These are phyloP conservation scores for Yarrowia sp. DNA, from an alignment of 805 yeast species.

Conservation along the genomic window DNA sequence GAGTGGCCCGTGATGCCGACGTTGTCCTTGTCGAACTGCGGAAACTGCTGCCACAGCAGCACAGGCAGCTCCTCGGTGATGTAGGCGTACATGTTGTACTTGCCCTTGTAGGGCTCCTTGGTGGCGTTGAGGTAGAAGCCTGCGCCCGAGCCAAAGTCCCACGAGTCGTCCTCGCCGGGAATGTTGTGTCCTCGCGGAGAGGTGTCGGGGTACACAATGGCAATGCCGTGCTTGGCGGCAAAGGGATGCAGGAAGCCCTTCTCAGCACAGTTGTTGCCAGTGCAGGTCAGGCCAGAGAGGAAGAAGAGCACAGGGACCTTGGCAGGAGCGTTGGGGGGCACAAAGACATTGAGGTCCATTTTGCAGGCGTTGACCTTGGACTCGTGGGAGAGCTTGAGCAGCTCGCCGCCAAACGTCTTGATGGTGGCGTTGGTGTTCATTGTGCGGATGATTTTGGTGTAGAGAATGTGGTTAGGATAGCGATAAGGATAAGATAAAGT, in stretches of 20 bases:
- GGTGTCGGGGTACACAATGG: constrained; percentile 91
- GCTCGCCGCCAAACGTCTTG: constrained; percentile 67
- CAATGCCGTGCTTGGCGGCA: constrained; percentile 80
- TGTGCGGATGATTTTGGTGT: not conserved
- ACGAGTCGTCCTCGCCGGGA: constrained; percentile 77
- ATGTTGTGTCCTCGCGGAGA: constrained; percentile 85
- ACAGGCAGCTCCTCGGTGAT: constrained; percentile 69
- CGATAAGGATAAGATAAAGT: constrained; percentile 4
- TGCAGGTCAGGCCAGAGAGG: constrained; percentile 87
- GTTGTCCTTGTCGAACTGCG: constrained; percentile 54
- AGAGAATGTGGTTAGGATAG: not conserved
- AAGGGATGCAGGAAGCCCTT: constrained; percentile 84
- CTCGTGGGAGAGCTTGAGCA: constrained; percentile 71
- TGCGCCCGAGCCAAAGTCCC: constrained; percentile 94
- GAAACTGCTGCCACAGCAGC: constrained; percentile 45
- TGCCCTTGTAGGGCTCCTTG: constrained; percentile 60
- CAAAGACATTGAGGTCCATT: constrained; percentile 81
- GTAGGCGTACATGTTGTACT: constrained; percentile 86
- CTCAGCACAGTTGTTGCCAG: constrained; percentile 90
- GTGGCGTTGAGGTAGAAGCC: constrained; percentile 91
- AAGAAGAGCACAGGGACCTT: constrained; percentile 72
- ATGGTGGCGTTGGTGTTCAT: constrained; percentile 45
- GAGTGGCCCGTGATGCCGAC: constrained; percentile 92
- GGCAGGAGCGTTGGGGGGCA: constrained; percentile 52
- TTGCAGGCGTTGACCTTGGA: constrained; percentile 62